Conservation (phyloP, 768 basidiomycete genomes). For the Pholiota microspora region DNA sequence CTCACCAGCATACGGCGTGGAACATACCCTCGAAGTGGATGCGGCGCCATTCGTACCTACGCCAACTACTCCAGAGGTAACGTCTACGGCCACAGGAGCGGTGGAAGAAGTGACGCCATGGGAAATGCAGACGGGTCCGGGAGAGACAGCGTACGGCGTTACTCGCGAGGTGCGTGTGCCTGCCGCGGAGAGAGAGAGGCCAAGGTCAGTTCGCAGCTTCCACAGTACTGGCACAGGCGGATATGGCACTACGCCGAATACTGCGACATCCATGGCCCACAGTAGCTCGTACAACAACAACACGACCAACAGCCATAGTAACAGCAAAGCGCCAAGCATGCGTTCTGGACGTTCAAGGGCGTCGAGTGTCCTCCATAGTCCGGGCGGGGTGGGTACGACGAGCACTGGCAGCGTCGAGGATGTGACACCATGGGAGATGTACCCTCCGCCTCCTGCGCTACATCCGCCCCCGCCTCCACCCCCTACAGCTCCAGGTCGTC, state of each 20-base stretch:
- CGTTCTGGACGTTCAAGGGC: conserved; percentile 6
- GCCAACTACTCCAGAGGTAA: not conserved
- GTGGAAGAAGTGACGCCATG: conserved; percentile 20
- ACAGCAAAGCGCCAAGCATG: not conserved
- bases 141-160: not conserved
- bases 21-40: not conserved
- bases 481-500: not conserved
- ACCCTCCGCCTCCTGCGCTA: conserved; percentile 1
- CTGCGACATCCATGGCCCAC: not conserved
- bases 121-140: conserved; percentile 9
- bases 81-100: not conserved
- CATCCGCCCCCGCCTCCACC: not conserved
- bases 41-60: not conserved
- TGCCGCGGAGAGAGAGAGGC: not conserved
- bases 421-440: conserved; percentile 18
- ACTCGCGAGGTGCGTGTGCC: conserved; percentile 4
- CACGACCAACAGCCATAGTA: not conserved
- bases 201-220: not conserved
- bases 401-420: conserved; percentile 18
- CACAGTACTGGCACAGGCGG: not conserved
- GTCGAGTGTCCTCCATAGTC: conserved; percentile 8
- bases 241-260: not conserved
- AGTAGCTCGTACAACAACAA: not conserved
- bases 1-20: too few species aligned
- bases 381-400: not conserved